Evolutionary conservation across 371 early-diverging fungal species (phyloP).

Genomic region (Dichotomocladium elegans): DNA sequence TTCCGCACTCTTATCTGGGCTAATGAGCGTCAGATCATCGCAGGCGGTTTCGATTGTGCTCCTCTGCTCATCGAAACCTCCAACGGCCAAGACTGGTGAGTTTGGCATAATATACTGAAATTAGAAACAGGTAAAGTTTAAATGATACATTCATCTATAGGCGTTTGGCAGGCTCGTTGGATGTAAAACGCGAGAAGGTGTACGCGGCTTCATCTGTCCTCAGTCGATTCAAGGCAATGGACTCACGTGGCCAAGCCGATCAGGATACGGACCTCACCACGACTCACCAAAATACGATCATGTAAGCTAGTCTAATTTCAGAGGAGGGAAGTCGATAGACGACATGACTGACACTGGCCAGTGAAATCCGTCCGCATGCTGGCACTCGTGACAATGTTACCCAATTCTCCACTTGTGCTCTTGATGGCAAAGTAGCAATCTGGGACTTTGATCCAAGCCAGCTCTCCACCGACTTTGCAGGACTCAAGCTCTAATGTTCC

Average conservation of each 20-base stretch:
- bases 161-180: constrained; percentile 71
- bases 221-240: constrained; percentile 92
- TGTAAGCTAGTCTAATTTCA: constrained; percentile 42
- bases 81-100: constrained; percentile 65
- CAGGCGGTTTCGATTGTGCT: constrained; percentile 91
- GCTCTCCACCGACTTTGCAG: constrained; percentile 34
- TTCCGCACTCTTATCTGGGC: constrained; percentile 78
- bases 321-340: neutral
- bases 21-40: constrained; percentile 74
- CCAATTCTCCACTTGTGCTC: constrained; percentile 78
- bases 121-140: neutral
- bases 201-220: constrained; percentile 63
- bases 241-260: constrained; percentile 73
- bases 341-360: constrained; percentile 10
- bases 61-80: constrained; percentile 73
- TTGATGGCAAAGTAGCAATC: constrained; percentile 90
- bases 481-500: constrained; percentile 30
- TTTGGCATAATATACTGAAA: neutral
- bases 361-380: constrained; percentile 58
- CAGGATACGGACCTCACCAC: constrained; percentile 73
- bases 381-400: constrained; percentile 58
- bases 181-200: constrained; percentile 63
- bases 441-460: constrained; percentile 68
- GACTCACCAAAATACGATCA: constrained; percentile 95
- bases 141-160: constrained; percentile 21